These are phyloP conservation scores for Arxiozyma slooffiae DNA, from an alignment of 1,139 yeast genomes.

Conservation along the genomic window DNA sequence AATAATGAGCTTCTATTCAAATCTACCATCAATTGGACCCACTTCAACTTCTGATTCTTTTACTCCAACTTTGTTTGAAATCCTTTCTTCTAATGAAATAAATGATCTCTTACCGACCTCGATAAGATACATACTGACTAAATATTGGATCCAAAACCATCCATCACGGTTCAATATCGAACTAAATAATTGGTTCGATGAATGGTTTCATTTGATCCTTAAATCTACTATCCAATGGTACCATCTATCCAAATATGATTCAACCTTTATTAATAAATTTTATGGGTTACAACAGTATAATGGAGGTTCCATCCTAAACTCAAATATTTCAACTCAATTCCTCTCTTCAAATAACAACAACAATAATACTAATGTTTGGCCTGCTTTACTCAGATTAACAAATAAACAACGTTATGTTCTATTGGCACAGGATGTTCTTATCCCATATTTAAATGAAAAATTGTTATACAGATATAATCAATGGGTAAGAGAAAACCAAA, in stretches of 20 bases:
- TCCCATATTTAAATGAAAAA: slow-evolving; percentile 63
- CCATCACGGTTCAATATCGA: slow-evolving; percentile 59
- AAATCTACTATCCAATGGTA: slow-evolving; percentile 67
- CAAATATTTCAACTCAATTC: slow-evolving; percentile 6
- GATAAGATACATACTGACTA: slow-evolving; percentile 65
- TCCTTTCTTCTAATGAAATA: slow-evolving; percentile 71
- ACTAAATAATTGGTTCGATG: slow-evolving; percentile 67
- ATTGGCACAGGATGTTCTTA: slow-evolving; percentile 52
- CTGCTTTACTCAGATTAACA: slow-evolving; percentile 33
- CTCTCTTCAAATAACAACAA: not conserved
- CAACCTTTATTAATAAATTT: slow-evolving; percentile 84
- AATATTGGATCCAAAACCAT: slow-evolving; percentile 61
- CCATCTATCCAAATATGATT: slow-evolving; percentile 65
- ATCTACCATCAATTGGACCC: slow-evolving; percentile 16
- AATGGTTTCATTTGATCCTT: slow-evolving; percentile 43
- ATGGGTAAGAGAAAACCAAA: not conserved
- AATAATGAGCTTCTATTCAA: slow-evolving; percentile 28
- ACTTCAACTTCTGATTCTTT: slow-evolving; percentile 6
- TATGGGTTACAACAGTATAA: slow-evolving; percentile 73
- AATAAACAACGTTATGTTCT: slow-evolving; percentile 48
- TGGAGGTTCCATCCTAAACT: slow-evolving; percentile 26
- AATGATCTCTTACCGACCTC: slow-evolving; percentile 76
- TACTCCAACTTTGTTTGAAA: slow-evolving; percentile 30
- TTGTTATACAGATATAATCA: slow-evolving; percentile 44
- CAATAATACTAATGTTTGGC: too few species aligned